These are phyloP conservation scores for Gnomoniopsis sp. DNA, from an alignment of 2,329 filamentous ascomycete genomes.

Conservation along the genomic window DNA sequence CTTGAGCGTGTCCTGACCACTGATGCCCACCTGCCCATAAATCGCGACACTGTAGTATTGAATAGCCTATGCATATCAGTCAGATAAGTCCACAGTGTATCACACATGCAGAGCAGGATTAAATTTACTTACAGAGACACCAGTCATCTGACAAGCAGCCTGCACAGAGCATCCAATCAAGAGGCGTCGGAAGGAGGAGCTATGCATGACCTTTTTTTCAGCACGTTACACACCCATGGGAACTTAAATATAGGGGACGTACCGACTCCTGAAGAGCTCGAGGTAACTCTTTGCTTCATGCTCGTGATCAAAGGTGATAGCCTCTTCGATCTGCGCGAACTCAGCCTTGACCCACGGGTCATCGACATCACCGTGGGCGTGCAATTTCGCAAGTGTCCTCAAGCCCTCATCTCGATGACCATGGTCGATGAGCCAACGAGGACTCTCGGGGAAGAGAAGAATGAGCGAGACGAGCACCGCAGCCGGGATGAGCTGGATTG, in stretches of 20 bases:
- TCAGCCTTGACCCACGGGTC: constrained; percentile 72
- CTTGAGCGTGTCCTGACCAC: constrained; percentile 60
- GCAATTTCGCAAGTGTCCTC: constrained; percentile 63
- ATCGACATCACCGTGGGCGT: constrained; percentile 62
- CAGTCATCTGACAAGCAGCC: constrained; percentile 73
- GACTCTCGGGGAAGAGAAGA: constrained; percentile 65
- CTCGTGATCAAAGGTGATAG: constrained; percentile 63
- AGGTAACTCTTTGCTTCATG: constrained; percentile 66
- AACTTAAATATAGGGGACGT: not conserved
- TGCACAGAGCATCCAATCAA: constrained; percentile 69
- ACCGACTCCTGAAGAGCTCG: constrained; percentile 63
- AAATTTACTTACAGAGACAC: constrained; percentile 43
- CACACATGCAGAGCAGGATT: not conserved
- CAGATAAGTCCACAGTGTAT: not conserved
- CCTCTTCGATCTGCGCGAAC: constrained; percentile 61
- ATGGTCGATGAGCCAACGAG: constrained; percentile 74
- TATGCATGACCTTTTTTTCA: constrained; percentile 24
- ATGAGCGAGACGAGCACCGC: constrained; percentile 63
- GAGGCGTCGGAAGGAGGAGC: constrained; percentile 66
- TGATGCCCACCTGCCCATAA: constrained; percentile 67
- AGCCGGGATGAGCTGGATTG: constrained; percentile 63
- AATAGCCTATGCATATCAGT: constrained; percentile 44
- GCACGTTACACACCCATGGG: not conserved
- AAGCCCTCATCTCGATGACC: constrained; percentile 63
- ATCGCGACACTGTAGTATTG: constrained; percentile 71